Percentiles rank a stretch among this genome's conserved stretches.
Conservation (phyloP, 495 filamentous ascomycete species). For the Neurospora tetraspora region DNA sequence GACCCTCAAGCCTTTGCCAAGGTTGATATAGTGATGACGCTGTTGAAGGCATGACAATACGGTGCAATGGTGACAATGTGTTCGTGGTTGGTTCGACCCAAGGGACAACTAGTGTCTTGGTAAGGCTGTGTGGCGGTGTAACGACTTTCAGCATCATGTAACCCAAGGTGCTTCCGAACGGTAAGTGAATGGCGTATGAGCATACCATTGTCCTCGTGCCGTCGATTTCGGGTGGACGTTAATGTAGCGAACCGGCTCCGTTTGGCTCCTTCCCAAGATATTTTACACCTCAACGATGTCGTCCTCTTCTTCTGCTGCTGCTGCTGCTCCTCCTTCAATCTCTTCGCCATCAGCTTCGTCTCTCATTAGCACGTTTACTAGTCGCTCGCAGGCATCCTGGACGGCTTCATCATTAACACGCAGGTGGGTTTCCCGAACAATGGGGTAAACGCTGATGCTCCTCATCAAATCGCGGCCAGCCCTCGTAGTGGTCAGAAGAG, state of each 20-base stretch:
- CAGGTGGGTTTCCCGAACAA: conserved; percentile 78
- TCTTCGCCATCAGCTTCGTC: conserved; percentile 58
- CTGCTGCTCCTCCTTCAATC: conserved; percentile 50
- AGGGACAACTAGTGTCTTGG: background rate
- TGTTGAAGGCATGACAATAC: background rate
- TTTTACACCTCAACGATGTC: conserved; percentile 35
- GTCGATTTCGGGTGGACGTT: background rate
- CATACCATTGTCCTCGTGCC: background rate
- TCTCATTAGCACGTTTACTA: conserved; percentile 88
- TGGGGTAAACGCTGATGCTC: conserved; percentile 72
- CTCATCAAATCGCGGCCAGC: conserved; percentile 65
- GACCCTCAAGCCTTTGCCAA: background rate
- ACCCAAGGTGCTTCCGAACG: background rate
- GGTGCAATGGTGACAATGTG: background rate
- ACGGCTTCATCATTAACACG: conserved; percentile 72
- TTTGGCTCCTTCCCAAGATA: background rate
- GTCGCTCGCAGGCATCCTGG: conserved; percentile 71
- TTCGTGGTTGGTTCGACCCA: background rate
- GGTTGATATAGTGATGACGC: background rate
- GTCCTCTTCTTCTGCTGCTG: conserved; percentile 15
- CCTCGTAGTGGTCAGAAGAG: conserved; percentile 69
- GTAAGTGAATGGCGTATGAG: background rate
- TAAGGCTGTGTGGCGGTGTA: background rate
- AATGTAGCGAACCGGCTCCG: background rate
- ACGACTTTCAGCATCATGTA: background rate